phyloP scores from a whole-genome alignment of 2,329 filamentous ascomycete species.

The Dryadomyces quercivorus region DNA sequence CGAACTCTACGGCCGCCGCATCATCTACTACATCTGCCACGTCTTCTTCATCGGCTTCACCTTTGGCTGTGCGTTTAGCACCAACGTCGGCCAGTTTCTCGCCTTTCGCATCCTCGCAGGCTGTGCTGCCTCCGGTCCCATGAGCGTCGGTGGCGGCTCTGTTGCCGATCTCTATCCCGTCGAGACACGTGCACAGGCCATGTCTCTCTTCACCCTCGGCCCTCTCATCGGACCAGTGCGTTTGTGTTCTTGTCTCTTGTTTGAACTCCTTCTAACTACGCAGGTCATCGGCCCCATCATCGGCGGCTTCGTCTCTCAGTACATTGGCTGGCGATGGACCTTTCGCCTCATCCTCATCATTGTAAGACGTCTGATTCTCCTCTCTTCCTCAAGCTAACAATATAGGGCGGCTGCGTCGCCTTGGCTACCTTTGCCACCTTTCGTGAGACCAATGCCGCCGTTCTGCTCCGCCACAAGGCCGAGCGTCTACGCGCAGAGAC shows the following conservation, averaged over 20 bases:
- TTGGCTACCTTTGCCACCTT: slow-evolving; percentile 1
- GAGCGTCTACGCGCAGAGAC: slow-evolving; percentile 23
- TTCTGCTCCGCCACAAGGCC: slow-evolving; percentile 23
- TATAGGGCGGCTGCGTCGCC: neutral
- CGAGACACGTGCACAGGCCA: slow-evolving; percentile 43
- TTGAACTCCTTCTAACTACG: neutral
- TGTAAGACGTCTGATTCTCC: neutral
- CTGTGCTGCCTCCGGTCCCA: slow-evolving; percentile 12
- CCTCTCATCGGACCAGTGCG: slow-evolving; percentile 26
- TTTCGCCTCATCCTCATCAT: slow-evolving; percentile 5
- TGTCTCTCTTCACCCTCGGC: slow-evolving; percentile 31
- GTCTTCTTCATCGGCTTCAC: neutral
- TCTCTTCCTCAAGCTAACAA: neutral
- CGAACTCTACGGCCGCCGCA: slow-evolving; percentile 13
- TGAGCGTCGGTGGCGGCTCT: slow-evolving; percentile 57
- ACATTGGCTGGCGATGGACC: slow-evolving; percentile 6
- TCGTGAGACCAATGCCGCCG: slow-evolving; percentile 6
- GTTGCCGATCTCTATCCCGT: slow-evolving; percentile 50
- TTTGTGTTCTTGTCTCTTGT: too few relatives aligned
- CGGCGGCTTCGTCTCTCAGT: slow-evolving; percentile 13
- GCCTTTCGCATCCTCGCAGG: slow-evolving; percentile 5
- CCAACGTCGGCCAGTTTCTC: slow-evolving; percentile 3
- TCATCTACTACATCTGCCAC: slow-evolving; percentile 2
- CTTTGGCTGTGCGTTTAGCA: slow-evolving; percentile 1
- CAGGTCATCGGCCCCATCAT: slow-evolving; percentile 10